Base-by-base conservation (phyloP, 2,329 filamentous ascomycete species). In the Aureobasidium sp. region DNA sequence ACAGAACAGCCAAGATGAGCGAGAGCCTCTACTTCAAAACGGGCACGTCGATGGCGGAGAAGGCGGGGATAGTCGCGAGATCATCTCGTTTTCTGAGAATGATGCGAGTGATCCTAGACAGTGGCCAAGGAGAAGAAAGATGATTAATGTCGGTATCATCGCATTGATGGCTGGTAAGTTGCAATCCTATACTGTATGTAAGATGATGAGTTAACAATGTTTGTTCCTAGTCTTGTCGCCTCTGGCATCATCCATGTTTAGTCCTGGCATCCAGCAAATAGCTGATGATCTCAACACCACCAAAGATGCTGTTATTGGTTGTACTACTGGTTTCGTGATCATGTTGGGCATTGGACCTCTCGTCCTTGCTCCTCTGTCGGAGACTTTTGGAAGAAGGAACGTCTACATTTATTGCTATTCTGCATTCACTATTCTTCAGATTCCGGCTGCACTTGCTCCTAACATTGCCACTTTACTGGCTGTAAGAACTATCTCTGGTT, bases 181-280 rank as follows among this genome's bases (percentile, higher is more conserved):
- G 9, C n/a, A 27, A 52, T 29, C 27, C 50, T 62, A 43, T 29
- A n/a, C 8, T 46, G 6, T 24, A 13, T n/a, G 15, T 29, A 26
- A 27, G 12, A 15, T 26, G 9, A 13, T 36, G n/a, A 9, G 37
- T 37, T 55, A 26, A 55, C 37, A n/a, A 57, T 32, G 36, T 26
- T n/a, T 26, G 3, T 46, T 10, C 12, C 1, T 46, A 76, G 74
- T 81, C 41, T 65, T 81, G 1, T 78, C 76, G 20, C 78, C 79
- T 0, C 72, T 81, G 24, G 78, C 78, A 1, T 77, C 74, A 24
- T 78, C 75, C 43, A 81, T 81, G 78, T 82, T 82, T 69, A 81
- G 79, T 0, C 79, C 79, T 0, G 79, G 78, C 1, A 81, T 82
- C 59, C 69, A 72, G 10, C 76, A 81, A 62, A 82, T 82, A 47